Base-by-base conservation (phyloP, 768 basidiomycete species). In the Tricholomella constricta region DNA sequence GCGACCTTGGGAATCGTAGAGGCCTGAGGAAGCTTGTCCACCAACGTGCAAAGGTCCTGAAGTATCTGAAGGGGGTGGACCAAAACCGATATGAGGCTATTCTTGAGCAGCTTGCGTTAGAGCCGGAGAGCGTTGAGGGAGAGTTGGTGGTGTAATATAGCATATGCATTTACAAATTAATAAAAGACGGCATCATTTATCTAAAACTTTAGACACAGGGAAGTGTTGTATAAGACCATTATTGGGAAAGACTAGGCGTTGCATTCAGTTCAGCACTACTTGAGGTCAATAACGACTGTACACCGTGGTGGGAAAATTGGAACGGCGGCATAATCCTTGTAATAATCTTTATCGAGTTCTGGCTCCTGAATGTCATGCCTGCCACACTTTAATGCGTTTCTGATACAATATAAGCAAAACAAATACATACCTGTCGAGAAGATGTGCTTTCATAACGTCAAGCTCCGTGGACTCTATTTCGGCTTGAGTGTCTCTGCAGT, bases 41-140 rank as follows among this genome's bases (percentile, higher is more conserved):
- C 64, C 73, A 94, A 56, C 79, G 96, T 41, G 91, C 91, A 8
- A 91, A 86, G 57, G 72, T 94, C 20, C 78, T 98, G 27, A 82
- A 78, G 58, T 97, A 98, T 70, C 73, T 96, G 52, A 87, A 85
- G 65, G 67, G 77, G 29, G 67, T 74, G 31, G 77, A 88, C 58
- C 77, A 81, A 37, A 78, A 78, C 54, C 85, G 92, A 44, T 97
- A 95, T 62, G 88, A 92, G 53, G 72, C 70, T 14, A 63, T 90
- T 22, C 78, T 98, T 45, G 75, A 79, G 41, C 82, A 85, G 54
- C 73, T 97, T 22, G 95, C 88, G 3, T 67, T 98, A 19, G 89
- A 94, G 58, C 78, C 82, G 27, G 77, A 78, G 55, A 85, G 87
- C 32, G 91, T 98, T 1, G 94, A 97, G 69, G 95, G 94, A 36